phyloP scores from a whole-genome alignment of 768 basidiomycete species.

The Xerocomellus amylosporus region DNA sequence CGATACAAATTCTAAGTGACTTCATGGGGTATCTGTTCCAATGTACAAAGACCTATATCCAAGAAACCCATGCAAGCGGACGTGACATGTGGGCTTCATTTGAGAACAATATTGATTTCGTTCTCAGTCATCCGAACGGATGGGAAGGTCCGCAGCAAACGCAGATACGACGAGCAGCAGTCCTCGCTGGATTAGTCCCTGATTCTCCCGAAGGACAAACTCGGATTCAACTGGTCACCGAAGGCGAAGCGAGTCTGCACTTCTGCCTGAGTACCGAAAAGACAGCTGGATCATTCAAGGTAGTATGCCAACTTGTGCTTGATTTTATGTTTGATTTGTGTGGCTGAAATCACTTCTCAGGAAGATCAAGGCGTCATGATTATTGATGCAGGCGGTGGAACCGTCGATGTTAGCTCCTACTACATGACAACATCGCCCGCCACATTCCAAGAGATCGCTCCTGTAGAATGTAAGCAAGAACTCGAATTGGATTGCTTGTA shows the following conservation, averaged over 20 bases:
- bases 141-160: slow-evolving; percentile 46
- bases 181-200: slow-evolving; percentile 40
- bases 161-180: slow-evolving; percentile 43
- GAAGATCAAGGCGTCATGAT: slow-evolving; percentile 47
- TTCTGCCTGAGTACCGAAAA: slow-evolving; percentile 42
- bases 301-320: background rate
- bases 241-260: slow-evolving; percentile 54
- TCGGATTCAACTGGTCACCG: slow-evolving; percentile 45
- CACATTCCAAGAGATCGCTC: slow-evolving; percentile 49
- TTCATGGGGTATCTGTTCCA: slow-evolving; percentile 47
- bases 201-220: slow-evolving; percentile 35
- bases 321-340: too few relatives aligned
- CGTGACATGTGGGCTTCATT: slow-evolving; percentile 41
- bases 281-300: slow-evolving; percentile 29
- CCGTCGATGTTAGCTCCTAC: slow-evolving; percentile 59
- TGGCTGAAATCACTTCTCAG: slow-evolving; percentile 24
- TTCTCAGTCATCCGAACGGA: slow-evolving; percentile 48
- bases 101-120: slow-evolving; percentile 40
- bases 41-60: slow-evolving; percentile 43
- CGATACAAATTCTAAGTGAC: slow-evolving; percentile 46
- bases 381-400: slow-evolving; percentile 64
- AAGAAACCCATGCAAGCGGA: slow-evolving; percentile 46
- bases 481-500: background rate
- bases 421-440: slow-evolving; percentile 33
- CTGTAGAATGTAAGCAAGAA: slow-evolving; percentile 38